These are phyloP conservation scores for Wickerhamiella dianesei DNA, from an alignment of 805 yeast genomes.

Conservation along the genomic window DNA sequence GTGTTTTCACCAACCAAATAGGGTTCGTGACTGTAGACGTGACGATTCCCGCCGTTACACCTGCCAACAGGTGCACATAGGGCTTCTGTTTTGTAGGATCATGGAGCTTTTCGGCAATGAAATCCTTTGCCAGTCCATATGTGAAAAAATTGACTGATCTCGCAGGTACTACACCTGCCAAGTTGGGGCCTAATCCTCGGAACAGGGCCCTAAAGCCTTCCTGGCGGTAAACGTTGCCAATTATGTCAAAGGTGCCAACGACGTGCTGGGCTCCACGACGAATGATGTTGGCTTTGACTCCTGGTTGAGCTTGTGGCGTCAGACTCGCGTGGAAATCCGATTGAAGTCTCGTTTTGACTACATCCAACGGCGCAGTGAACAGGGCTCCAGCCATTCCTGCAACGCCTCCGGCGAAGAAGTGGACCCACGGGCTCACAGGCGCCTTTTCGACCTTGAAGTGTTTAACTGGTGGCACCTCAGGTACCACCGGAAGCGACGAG, in stretches of 20 bases:
- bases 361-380: slow-evolving; percentile 88
- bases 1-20: slow-evolving; percentile 90
- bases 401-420: slow-evolving; percentile 36
- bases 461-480: slow-evolving; percentile 12
- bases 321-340: slow-evolving; percentile 51
- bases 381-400: slow-evolving; percentile 99
- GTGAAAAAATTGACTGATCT: slow-evolving; percentile 93
- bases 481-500: slow-evolving; percentile 17
- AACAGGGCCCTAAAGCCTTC: slow-evolving; percentile 85
- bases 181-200: slow-evolving; percentile 90
- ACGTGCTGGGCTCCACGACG: slow-evolving; percentile 55
- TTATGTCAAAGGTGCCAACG: slow-evolving; percentile 63
- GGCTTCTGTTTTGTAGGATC: slow-evolving; percentile 59
- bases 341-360: slow-evolving; percentile 88
- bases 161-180: slow-evolving; percentile 97
- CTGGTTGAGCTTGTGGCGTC: slow-evolving; percentile 6
- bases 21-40: slow-evolving; percentile 97
- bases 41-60: slow-evolving; percentile 81
- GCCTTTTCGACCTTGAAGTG: slow-evolving; percentile 13
- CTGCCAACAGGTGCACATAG: slow-evolving; percentile 74
- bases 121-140: slow-evolving; percentile 82
- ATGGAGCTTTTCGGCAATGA: slow-evolving; percentile 52
- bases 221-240: slow-evolving; percentile 47
- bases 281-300: slow-evolving; percentile 18
- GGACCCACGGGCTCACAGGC: slow-evolving; percentile 36